Evolutionary conservation across 331 rosid genomes (phyloP).

Genomic region (Acacia pycnantha): DNA sequence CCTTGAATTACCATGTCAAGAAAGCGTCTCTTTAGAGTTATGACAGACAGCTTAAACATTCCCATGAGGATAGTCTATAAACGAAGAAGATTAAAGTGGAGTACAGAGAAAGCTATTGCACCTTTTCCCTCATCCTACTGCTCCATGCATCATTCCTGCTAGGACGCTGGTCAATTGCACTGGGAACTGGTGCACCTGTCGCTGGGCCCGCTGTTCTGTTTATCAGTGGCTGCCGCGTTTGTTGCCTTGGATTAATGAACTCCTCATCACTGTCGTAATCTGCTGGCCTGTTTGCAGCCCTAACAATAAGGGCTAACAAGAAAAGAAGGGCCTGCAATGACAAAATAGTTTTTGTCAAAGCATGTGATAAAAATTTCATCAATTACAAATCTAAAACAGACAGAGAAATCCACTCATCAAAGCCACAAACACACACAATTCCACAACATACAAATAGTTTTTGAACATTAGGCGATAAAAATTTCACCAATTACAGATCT

Average conservation of each 20-base stretch:
- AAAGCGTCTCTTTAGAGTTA: slow-evolving; percentile 8
- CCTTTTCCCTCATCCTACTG: slow-evolving; percentile 98
- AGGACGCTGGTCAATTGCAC: slow-evolving; percentile 69
- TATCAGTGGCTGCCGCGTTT: slow-evolving; percentile 78
- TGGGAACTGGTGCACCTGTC: slow-evolving; percentile 78
- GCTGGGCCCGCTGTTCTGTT: slow-evolving; percentile 67
- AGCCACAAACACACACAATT: neutral
- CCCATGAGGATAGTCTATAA: slow-evolving; percentile 16
- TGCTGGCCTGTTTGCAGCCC: slow-evolving; percentile 74
- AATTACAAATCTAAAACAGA: neutral
- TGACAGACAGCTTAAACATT: neutral
- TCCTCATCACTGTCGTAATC: slow-evolving; percentile 97
- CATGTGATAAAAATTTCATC: neutral
- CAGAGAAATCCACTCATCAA: slow-evolving; percentile 7
- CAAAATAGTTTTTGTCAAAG: slow-evolving; percentile 18
- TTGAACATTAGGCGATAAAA: neutral
- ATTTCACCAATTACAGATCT: neutral
- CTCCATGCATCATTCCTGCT: slow-evolving; percentile 98
- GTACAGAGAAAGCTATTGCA: slow-evolving; percentile 34
- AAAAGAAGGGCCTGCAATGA: slow-evolving; percentile 49
- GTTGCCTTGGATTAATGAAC: slow-evolving; percentile 69
- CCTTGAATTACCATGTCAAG: neutral
- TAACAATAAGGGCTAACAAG: slow-evolving; percentile 70
- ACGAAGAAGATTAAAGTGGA: slow-evolving; percentile 23
- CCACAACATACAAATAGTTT: neutral